Conservation (phyloP, 805 yeast genomes). For the Candida parachauliodes region DNA sequence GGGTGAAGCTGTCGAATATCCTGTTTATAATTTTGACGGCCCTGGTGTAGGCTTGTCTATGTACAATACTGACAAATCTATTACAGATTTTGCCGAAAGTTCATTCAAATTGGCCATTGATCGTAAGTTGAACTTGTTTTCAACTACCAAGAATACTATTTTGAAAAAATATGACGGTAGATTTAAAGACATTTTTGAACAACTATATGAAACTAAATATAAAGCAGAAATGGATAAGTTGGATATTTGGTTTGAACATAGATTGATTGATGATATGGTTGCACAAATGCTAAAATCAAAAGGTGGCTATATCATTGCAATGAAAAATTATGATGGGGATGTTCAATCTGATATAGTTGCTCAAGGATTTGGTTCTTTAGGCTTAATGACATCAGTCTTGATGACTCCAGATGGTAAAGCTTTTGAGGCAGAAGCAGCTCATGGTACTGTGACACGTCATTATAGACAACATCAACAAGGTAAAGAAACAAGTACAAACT, state of each 20-base stretch:
- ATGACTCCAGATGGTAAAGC: conserved; percentile 96
- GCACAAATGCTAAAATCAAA: conserved; percentile 96
- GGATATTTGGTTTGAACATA: conserved; percentile 96
- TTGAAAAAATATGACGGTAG: conserved; percentile 92
- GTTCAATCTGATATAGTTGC: conserved; percentile 96
- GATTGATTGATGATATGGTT: conserved; percentile 97
- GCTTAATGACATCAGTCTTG: conserved; percentile 95
- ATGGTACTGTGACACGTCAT: conserved; percentile 97
- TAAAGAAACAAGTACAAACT: conserved; percentile 94
- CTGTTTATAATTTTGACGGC: conserved; percentile 65
- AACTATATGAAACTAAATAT: conserved; percentile 67
- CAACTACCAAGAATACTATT: conserved; percentile 93
- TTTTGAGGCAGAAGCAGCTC: conserved; percentile 97
- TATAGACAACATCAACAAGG: conserved; percentile 95
- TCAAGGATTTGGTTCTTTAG: conserved; percentile 96
- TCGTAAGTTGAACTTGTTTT: conserved; percentile 73
- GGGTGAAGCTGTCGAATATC: conserved; percentile 47
- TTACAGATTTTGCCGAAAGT: conserved; percentile 86
- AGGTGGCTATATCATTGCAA: conserved; percentile 93
- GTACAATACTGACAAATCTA: conserved; percentile 95
- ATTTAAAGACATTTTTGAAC: conserved; percentile 91
- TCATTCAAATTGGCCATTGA: conserved; percentile 85
- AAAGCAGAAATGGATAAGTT: conserved; percentile 64
- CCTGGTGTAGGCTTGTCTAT: conserved; percentile 85
- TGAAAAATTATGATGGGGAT: conserved; percentile 98